Base-by-base conservation (phyloP, 441 rosid species). In the Pelargonium cotyledonis region DNA sequence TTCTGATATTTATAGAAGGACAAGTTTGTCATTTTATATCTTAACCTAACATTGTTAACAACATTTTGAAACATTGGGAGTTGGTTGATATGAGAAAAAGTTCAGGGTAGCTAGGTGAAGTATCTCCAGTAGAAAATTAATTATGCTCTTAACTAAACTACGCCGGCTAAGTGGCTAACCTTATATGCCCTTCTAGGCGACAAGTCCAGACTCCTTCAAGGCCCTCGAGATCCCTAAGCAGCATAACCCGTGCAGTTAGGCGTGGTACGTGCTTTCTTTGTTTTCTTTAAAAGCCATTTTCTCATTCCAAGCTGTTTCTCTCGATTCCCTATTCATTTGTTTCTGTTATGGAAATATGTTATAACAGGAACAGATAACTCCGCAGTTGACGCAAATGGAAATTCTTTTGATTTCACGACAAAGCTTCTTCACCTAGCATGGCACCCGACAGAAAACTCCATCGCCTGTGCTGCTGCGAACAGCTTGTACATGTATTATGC, bases 401-500 rank as follows among this genome's bases (percentile, higher is more conserved):
- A 88, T 83, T 78, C 98, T 14, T 85, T 82, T 67, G 99, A 92
- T 82, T 89, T 89, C 85, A 85, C 96, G 0, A 84, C 91, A 40
- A 95, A 95, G 81, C 73, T 95, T 82, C 93, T 92, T 73, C 98
- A 95, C 80, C 81, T 95, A 73, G 98, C 99, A 7, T 95, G 99
- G 98, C 99, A 95, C 71, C 99, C 99, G 19, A 79, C 91, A 0
- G 98, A 95, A 77, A 90, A 95, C 75, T 86, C 98, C 9, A 82
- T 95, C 18, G 99, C 99, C 69, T 87, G 96, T 77, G 99, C 99
- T 68, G 99, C 99, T 68, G 89, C 95, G 72, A 95, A 92, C 89
- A 95, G 99, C 88, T 83, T 95, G 84, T 92, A 95, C 88, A 95
- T 95, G 97, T 95, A 92, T 81, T 89, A 86, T 79, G 98, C 97